Conservation (phyloP, 345 rosid species). For the Hevea brasiliensis region DNA sequence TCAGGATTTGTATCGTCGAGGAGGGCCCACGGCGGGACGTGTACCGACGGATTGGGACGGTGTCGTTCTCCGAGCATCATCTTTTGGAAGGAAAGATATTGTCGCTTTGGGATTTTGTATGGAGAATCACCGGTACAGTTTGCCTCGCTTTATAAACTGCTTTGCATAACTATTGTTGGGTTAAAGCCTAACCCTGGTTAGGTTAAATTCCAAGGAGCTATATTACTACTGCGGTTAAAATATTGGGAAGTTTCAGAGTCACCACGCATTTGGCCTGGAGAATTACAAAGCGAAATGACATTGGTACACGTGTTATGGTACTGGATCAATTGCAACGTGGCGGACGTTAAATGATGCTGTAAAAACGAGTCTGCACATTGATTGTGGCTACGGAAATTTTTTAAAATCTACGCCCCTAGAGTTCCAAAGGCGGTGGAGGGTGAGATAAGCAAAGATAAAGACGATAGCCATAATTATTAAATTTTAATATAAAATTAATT, state of each 20-base stretch:
- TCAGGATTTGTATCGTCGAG: conserved; percentile 50
- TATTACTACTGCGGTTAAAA: conserved; percentile 39
- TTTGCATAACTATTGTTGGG: conserved; percentile 1
- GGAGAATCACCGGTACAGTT: conserved; percentile 28
- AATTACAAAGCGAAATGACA: not conserved
- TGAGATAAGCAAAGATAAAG: no score
- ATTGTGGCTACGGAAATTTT: no score
- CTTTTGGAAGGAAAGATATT: not conserved
- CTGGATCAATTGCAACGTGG: no score
- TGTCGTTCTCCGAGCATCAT: conserved; percentile 83
- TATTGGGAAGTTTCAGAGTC: not conserved
- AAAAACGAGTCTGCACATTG: no score
- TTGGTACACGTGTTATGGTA: conserved; percentile 1
- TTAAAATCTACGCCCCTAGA: conserved; percentile 18
- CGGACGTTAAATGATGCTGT: no score
- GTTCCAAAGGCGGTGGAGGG: conserved; percentile 43
- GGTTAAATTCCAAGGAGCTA: conserved; percentile 25
- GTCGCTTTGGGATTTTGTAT: conserved; percentile 17
- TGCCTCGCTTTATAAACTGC: conserved; percentile 46
- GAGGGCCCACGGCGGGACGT: conserved; percentile 56
- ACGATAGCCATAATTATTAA: no score
- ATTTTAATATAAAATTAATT: no score
- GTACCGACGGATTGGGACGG: conserved; percentile 48
- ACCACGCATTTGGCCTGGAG: not conserved
- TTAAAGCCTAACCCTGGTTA: conserved; percentile 26